phyloP scores from a whole-genome alignment of 768 basidiomycete genomes.

The Tricholoma terreum region DNA sequence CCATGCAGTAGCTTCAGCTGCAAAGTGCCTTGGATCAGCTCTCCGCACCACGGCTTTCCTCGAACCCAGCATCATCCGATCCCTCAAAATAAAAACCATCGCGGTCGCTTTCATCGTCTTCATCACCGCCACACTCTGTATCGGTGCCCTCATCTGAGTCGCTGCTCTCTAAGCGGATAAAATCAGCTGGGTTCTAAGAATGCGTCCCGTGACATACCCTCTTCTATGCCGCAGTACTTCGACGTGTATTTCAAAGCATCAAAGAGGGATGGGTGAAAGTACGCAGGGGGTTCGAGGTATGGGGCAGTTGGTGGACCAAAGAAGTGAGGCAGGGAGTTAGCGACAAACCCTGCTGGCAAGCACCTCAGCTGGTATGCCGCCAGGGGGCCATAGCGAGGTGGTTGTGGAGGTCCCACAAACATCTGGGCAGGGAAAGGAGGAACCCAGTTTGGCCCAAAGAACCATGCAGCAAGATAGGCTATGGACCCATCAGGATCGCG shows the following conservation, averaged over 20 bases:
- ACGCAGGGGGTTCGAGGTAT: neutral
- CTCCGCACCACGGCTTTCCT: no score
- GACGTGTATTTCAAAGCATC: neutral
- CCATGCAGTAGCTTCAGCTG: no score
- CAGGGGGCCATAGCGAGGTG: neutral
- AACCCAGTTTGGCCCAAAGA: neutral
- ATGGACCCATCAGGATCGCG: constrained; percentile 1
- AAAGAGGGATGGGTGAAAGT: neutral
- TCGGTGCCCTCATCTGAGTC: no score
- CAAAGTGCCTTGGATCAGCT: no score
- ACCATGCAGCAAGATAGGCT: neutral
- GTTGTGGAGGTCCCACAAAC: neutral
- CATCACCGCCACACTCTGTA: no score
- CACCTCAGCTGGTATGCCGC: neutral
- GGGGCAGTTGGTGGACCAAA: neutral
- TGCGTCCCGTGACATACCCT: no score
- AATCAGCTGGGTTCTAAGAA: no score
- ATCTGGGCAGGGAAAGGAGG: neutral
- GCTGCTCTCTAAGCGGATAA: no score
- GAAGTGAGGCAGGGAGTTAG: neutral
- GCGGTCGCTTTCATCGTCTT: no score
- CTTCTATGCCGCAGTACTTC: neutral
- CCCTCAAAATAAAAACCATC: no score
- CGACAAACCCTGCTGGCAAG: constrained; percentile 1
- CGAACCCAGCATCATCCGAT: no score